Conservation (phyloP, 2,329 filamentous ascomycete species). For the Hymenoscyphus scutula region DNA sequence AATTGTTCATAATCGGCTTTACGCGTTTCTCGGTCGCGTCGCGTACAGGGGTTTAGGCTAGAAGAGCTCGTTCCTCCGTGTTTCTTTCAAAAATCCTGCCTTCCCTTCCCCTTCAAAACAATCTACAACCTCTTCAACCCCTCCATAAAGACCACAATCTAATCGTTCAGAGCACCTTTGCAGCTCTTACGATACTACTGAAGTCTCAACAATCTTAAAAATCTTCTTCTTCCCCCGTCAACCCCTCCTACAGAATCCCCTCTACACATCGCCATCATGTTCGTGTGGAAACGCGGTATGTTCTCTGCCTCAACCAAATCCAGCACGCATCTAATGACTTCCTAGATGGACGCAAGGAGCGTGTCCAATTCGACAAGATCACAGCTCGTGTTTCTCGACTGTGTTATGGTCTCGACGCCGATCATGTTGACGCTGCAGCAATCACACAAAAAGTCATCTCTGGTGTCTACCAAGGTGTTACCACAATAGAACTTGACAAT, state of each 20-base stretch:
- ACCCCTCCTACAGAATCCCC: conserved; percentile 18
- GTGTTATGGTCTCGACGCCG: conserved; percentile 94
- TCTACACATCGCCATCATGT: conserved; percentile 33
- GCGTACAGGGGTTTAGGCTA: conserved; percentile 14
- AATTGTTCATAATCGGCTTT: background rate
- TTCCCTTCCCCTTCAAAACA: conserved; percentile 21
- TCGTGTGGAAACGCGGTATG: conserved; percentile 39
- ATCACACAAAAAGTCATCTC: conserved; percentile 99
- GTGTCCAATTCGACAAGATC: conserved; percentile 99
- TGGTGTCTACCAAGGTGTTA: conserved; percentile 97
- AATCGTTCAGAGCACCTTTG: conserved; percentile 10
- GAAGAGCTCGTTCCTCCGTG: conserved; percentile 23
- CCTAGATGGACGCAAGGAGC: conserved; percentile 97
- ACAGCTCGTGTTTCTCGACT: conserved; percentile 95
- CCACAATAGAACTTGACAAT: conserved; percentile 93
- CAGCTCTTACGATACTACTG: conserved; percentile 11
- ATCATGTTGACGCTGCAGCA: conserved; percentile 94
- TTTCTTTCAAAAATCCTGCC: no score
- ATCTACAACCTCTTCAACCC: conserved; percentile 14
- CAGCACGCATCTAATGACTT: conserved; percentile 16
- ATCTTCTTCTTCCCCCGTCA: conserved; percentile 9
- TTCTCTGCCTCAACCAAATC: conserved; percentile 13
- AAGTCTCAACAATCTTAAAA: conserved; percentile 19
- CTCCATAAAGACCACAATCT: conserved; percentile 13
- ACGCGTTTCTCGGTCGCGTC: conserved; percentile 19